Conservation (phyloP, 1,284 basidiomycete species). For the Peniophora sp. region DNA sequence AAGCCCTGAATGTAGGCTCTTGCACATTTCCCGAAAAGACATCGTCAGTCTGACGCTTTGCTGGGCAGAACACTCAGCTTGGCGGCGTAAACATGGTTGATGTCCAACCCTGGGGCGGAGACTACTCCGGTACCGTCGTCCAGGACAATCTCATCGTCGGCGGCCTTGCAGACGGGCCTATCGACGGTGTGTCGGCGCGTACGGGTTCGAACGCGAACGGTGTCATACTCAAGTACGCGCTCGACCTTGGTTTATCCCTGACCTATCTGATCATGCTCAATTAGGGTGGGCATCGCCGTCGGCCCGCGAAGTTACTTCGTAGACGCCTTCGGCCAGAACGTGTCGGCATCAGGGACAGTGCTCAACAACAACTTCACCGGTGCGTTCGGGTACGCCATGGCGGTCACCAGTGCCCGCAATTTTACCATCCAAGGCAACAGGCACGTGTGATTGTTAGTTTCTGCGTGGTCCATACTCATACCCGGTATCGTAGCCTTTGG, state of each 20-base stretch:
- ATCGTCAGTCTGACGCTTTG: neutral
- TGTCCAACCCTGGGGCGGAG: conserved; percentile 63
- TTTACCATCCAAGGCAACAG: conserved; percentile 63
- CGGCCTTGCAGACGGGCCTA: conserved; percentile 53
- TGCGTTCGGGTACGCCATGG: conserved; percentile 66
- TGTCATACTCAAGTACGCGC: conserved; percentile 59
- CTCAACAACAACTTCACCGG: conserved; percentile 62
- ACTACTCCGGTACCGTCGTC: conserved; percentile 64
- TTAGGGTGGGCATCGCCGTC: conserved; percentile 65
- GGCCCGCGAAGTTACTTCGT: conserved; percentile 79
- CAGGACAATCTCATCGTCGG: conserved; percentile 65
- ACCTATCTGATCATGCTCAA: conserved; percentile 9
- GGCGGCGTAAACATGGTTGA: conserved; percentile 84
- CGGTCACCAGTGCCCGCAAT: conserved; percentile 53
- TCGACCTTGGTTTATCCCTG: conserved; percentile 1
- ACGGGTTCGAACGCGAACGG: conserved; percentile 52
- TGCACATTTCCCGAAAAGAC: neutral
- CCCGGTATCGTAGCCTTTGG: conserved; percentile 23
- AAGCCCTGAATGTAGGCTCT: conserved; percentile 50
- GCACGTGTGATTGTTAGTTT: conserved; percentile 5
- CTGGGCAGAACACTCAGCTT: conserved; percentile 51
- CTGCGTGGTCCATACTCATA: no score
- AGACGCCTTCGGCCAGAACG: conserved; percentile 48
- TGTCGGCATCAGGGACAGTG: conserved; percentile 54
- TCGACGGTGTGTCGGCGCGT: conserved; percentile 26